These are phyloP conservation scores for Drosera capensis DNA, from an alignment of 148 eudicot genomes.

Conservation along the genomic window DNA sequence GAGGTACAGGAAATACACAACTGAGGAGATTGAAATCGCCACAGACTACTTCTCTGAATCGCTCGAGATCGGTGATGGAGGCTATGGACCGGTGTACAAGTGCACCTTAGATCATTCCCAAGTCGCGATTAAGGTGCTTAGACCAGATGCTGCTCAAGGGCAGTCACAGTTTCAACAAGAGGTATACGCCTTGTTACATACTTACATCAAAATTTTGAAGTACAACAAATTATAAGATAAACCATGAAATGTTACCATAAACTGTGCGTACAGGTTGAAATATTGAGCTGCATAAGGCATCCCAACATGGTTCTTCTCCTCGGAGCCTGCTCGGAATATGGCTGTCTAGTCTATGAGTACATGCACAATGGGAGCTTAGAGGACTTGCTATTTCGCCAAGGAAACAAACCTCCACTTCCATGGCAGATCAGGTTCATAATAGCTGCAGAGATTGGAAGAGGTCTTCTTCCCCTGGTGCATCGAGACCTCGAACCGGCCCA, in stretches of 20 bases:
- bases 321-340: slow-evolving; percentile 72
- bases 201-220: no score
- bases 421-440: slow-evolving; percentile 61
- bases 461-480: slow-evolving; percentile 51
- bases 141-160: slow-evolving; percentile 78
- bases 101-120: slow-evolving; percentile 52
- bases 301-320: slow-evolving; percentile 71
- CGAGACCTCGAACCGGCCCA: slow-evolving; percentile 66
- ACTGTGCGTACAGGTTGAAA: slow-evolving; percentile 33
- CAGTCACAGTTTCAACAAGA: slow-evolving; percentile 74
- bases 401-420: slow-evolving; percentile 29
- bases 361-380: slow-evolving; percentile 72
- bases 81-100: slow-evolving; percentile 74
- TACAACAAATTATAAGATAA: no score
- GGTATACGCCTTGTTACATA: not conserved
- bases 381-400: slow-evolving; percentile 33
- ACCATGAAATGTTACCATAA: not conserved
- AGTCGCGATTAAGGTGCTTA: slow-evolving; percentile 63
- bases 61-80: slow-evolving; percentile 69
- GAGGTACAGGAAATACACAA: slow-evolving; percentile 43
- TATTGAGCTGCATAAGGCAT: slow-evolving; percentile 56
- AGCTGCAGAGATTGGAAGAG: slow-evolving; percentile 56
- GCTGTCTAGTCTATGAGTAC: slow-evolving; percentile 60
- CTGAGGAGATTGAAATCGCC: slow-evolving; percentile 57
- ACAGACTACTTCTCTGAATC: slow-evolving; percentile 37